phyloP scores from a whole-genome alignment of 768 basidiomycete species.

The Hydnomerulius pinastri region DNA sequence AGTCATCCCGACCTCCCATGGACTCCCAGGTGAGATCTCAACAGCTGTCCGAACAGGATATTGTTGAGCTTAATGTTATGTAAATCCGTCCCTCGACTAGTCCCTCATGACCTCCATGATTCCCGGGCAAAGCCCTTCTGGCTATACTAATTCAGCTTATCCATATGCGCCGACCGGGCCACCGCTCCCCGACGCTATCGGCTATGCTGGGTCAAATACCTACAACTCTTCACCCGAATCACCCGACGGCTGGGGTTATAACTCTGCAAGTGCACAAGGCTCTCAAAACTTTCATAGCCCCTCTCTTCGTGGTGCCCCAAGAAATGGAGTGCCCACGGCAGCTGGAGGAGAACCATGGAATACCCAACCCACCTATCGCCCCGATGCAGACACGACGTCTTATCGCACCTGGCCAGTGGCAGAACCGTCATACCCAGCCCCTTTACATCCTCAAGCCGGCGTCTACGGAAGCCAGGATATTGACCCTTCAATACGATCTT shows the following conservation, averaged over 20 bases:
- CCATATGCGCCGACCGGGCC: slow-evolving; percentile 45
- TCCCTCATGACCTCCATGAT: slow-evolving; percentile 41
- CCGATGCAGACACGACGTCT: slow-evolving; percentile 35
- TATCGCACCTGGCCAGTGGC: slow-evolving; percentile 53
- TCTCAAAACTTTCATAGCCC: slow-evolving; percentile 48
- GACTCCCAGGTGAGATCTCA: slow-evolving; percentile 44
- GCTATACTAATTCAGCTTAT: slow-evolving; percentile 44
- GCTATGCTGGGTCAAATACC: slow-evolving; percentile 44
- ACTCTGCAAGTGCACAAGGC: slow-evolving; percentile 29
- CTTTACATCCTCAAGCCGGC: slow-evolving; percentile 23
- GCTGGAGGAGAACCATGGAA: slow-evolving; percentile 24
- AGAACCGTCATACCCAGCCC: slow-evolving; percentile 39
- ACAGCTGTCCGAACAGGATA: neutral
- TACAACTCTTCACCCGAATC: slow-evolving; percentile 45
- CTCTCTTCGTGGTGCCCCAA: slow-evolving; percentile 42
- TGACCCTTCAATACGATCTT: slow-evolving; percentile 41
- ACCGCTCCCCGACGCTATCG: slow-evolving; percentile 41
- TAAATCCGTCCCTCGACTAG: slow-evolving; percentile 14
- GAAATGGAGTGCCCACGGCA: slow-evolving; percentile 21
- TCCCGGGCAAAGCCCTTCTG: slow-evolving; percentile 35
- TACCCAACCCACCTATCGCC: slow-evolving; percentile 24
- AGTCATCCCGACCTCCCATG: slow-evolving; percentile 30
- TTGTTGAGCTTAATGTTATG: slow-evolving; percentile 1
- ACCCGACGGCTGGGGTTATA: slow-evolving; percentile 59
- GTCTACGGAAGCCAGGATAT: slow-evolving; percentile 33